These are phyloP conservation scores for Corinectria fuckeliana DNA, from an alignment of 2,329 filamentous ascomycete species.

Conservation along the genomic window DNA sequence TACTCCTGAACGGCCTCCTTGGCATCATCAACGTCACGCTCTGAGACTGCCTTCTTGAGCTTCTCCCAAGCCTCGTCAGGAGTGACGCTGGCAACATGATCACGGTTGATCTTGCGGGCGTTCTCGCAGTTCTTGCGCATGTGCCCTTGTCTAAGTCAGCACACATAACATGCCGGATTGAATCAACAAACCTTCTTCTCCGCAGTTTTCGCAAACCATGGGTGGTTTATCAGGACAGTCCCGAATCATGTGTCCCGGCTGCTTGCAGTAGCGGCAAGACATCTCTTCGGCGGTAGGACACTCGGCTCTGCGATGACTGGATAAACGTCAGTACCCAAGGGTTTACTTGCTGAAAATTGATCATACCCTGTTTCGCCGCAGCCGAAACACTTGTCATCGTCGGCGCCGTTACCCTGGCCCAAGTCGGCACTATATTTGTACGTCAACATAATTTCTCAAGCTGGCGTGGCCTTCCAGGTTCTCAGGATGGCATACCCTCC, in stretches of 20 bases:
- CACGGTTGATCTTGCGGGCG: conserved; percentile 64
- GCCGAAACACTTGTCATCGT: conserved; percentile 44
- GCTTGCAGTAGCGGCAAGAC: conserved; percentile 54
- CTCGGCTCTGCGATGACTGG: conserved; percentile 43
- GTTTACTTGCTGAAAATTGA: not conserved
- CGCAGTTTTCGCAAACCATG: conserved; percentile 66
- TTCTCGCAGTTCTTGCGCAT: conserved; percentile 61
- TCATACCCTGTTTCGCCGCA: conserved; percentile 47
- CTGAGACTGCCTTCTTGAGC: conserved; percentile 57
- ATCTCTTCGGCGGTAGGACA: conserved; percentile 44
- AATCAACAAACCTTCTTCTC: conserved; percentile 58
- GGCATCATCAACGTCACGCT: conserved; percentile 67
- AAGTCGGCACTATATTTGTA: conserved; percentile 6
- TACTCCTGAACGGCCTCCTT: conserved; percentile 67
- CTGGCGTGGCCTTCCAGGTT: too few species aligned
- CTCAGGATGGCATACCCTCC: not conserved
- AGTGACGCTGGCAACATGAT: conserved; percentile 53
- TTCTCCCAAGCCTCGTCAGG: conserved; percentile 65
- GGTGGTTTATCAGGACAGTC: conserved; percentile 69
- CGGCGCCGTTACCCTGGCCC: conserved; percentile 4
- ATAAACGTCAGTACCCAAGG: conserved; percentile 16
- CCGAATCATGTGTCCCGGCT: conserved; percentile 60
- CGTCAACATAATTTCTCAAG: not conserved
- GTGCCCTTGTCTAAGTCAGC: conserved; percentile 57
- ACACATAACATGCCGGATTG: not conserved